Conservation (phyloP, 345 rosid genomes). For the Punica granatum region DNA sequence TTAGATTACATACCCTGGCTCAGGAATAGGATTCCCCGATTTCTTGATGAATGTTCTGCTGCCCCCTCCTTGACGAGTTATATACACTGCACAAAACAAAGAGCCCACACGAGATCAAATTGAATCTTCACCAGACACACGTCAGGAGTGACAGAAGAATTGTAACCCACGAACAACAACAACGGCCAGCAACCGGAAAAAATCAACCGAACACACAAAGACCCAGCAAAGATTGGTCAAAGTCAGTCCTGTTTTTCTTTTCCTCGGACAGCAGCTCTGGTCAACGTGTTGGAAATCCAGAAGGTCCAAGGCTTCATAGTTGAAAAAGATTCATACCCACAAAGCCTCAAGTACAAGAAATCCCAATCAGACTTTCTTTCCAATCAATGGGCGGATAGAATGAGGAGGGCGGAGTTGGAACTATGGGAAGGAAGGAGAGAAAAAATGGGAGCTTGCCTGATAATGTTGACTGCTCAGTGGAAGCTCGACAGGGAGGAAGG, state of each 20-base stretch:
- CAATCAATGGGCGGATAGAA: conserved; percentile 14
- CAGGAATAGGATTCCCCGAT: too few relatives aligned
- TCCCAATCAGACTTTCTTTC: neutral
- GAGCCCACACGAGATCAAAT: neutral
- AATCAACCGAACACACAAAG: neutral
- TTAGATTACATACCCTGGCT: neutral
- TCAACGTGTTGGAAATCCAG: neutral
- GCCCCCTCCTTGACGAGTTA: neutral
- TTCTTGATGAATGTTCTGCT: neutral
- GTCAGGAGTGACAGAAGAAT: neutral
- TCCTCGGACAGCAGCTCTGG: neutral
- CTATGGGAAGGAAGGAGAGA: neutral
- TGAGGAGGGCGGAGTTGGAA: neutral
- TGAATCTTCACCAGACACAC: neutral
- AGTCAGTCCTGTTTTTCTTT: neutral
- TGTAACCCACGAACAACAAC: neutral
- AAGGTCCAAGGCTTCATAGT: neutral
- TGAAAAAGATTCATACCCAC: neutral
- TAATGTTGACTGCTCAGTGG: conserved; percentile 12
- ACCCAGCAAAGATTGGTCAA: neutral
- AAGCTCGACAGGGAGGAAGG: neutral
- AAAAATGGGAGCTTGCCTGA: conserved; percentile 25
- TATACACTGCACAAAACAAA: neutral
- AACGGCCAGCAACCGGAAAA: neutral
- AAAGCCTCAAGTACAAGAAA: neutral